Conservation (phyloP, 495 filamentous ascomycete species). For the Penicillium riverlandense region DNA sequence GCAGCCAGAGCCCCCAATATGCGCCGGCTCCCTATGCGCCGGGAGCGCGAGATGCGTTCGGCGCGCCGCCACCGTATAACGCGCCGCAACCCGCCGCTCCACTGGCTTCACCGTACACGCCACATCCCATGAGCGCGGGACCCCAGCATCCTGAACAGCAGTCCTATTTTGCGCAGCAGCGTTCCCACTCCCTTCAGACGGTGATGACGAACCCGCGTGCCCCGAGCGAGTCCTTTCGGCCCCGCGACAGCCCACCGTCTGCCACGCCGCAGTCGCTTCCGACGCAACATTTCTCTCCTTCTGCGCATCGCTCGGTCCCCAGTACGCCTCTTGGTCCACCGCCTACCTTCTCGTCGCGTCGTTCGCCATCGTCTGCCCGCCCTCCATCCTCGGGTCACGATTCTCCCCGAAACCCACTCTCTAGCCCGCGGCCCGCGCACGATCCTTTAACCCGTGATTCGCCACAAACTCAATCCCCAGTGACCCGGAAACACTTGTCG, state of each 20-base stretch:
- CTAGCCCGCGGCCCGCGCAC: constrained; percentile 26
- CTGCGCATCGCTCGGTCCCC: constrained; percentile 35
- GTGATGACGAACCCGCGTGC: constrained; percentile 31
- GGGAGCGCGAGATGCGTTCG: constrained; percentile 28
- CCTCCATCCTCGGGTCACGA: constrained; percentile 29
- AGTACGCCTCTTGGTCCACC: constrained; percentile 43
- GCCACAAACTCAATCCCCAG: constrained; percentile 21
- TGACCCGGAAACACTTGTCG: constrained; percentile 16
- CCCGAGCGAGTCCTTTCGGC: constrained; percentile 26
- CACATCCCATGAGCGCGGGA: constrained; percentile 22
- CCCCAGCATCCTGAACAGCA: constrained; percentile 27
- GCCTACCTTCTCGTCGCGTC: constrained; percentile 24
- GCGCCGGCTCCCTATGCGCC: constrained; percentile 27
- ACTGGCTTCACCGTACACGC: constrained; percentile 27
- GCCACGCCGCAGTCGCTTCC: constrained; percentile 24
- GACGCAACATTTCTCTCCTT: constrained; percentile 33
- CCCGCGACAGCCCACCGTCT: constrained; percentile 36
- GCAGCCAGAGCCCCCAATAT: constrained; percentile 28
- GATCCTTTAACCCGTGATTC: constrained; percentile 20
- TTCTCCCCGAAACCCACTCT: constrained; percentile 26
- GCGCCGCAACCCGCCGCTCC: constrained; percentile 21
- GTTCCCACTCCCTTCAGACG: constrained; percentile 43
- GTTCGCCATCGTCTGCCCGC: constrained; percentile 27
- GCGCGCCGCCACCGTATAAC: constrained; percentile 20
- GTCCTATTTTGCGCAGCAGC: constrained; percentile 36